phyloP scores from a whole-genome alignment of 2,329 filamentous ascomycete genomes.

The Talaromyces atroroseus region DNA sequence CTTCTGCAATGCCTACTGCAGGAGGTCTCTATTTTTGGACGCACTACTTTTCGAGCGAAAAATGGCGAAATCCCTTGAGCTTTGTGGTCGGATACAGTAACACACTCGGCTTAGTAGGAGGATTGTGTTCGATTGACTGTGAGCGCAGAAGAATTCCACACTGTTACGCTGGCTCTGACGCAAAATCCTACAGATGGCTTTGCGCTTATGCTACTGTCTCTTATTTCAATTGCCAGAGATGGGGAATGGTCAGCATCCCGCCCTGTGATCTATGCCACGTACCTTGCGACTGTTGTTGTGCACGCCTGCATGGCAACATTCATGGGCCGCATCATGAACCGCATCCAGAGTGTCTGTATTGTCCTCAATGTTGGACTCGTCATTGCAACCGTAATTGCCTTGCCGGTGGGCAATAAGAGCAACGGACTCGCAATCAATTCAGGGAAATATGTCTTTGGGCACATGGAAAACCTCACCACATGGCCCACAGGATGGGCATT shows the following conservation, averaged over 20 bases:
- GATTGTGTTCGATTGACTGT: conserved; percentile 58
- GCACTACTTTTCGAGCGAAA: conserved; percentile 53
- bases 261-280: conserved; percentile 54
- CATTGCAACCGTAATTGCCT: conserved; percentile 50
- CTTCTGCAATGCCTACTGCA: conserved; percentile 53
- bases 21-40: conserved; percentile 58
- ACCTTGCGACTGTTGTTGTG: conserved; percentile 48
- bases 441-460: conserved; percentile 49
- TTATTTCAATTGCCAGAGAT: conserved; percentile 53
- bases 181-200: conserved; percentile 36
- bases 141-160: conserved; percentile 10
- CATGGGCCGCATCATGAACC: conserved; percentile 53
- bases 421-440: conserved; percentile 27
- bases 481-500: conserved; percentile 57
- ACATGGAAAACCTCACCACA: conserved; percentile 53
- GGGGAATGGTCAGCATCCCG: conserved; percentile 53
- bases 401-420: conserved; percentile 46
- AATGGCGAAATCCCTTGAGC: conserved; percentile 52
- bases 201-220: conserved; percentile 54
- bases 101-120: conserved; percentile 56
- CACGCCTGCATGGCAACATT: conserved; percentile 53
- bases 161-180: conserved; percentile 9
- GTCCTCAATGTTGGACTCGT: conserved; percentile 54
- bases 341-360: conserved; percentile 53
- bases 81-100: conserved; percentile 59